Evolutionary conservation across 2,329 filamentous ascomycete genomes (phyloP), one percentile per base, ranked within the genome.

Genomic region (Fusarium sp.): DNA sequence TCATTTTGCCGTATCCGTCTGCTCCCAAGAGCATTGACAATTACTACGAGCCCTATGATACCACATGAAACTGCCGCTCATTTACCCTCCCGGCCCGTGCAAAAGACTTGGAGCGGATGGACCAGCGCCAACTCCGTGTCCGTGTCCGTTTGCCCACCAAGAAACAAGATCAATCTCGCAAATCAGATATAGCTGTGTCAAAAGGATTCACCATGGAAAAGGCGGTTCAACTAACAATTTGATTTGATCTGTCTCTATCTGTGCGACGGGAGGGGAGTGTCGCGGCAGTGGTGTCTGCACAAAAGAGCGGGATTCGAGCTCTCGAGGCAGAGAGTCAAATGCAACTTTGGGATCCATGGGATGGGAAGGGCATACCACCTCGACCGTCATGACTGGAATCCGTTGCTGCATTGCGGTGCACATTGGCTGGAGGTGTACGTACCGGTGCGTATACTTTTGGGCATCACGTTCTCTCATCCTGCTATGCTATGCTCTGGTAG

Each of bases 281-380:
- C 54, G 52, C 63, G 61, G 58, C 57, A 56, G 65, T 33, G 72
- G 72, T 69, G 72, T 74, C 68, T 74, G 7, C 45, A 66, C 72
- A 74, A 74, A 74, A 74, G 72, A 74, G 72, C 72, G 72, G 72
- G 65, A 74, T 74, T 74, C 65, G 29, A 45, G 35, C 14, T 31
- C 47, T 52, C 47, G 25, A 57, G 33, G 63, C 68, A 71, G 25
- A 47, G 36, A 35, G 22, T 45, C 66, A 63, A 57, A 64, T 69
- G 57, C 61, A 73, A 52, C 68, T 66, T 29, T 58, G 65, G 69
- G 33, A 35, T 42, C 65, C 47, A 69, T 56, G 60, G 60, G 60
- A 69, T 65, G 45, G 45, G 45, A 20, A 50, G 25, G 45, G 25
- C 45, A 50, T 31, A 52, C 47, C 25, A 52, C 25, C 47, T 52